Percentiles rank a stretch among this genome's conserved stretches.
These are phyloP conservation scores for Eremothecium cymbalariae DNA, from an alignment of 1,139 yeast species.

Conservation along the genomic window DNA sequence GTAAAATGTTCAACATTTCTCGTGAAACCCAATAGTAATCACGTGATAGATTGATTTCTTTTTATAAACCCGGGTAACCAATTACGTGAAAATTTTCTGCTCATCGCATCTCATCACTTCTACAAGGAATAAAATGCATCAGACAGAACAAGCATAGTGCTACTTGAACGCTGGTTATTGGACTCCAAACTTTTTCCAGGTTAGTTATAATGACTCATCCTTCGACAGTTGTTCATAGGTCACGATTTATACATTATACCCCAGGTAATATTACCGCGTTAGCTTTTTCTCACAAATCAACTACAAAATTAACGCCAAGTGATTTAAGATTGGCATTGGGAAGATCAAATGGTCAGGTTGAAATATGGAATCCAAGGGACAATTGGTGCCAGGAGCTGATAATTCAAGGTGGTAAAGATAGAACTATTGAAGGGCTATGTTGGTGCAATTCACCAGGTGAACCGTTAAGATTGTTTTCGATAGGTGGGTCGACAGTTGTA, in stretches of 20 bases:
- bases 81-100: too few relatives aligned
- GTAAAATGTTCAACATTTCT: too few relatives aligned
- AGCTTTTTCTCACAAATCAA: conserved; percentile 66
- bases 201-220: conserved; percentile 1
- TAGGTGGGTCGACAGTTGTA: conserved; percentile 85
- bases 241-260: conserved; percentile 83
- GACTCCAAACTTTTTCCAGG: too few relatives aligned
- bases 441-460: conserved; percentile 54
- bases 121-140: too few relatives aligned
- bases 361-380: conserved; percentile 85
- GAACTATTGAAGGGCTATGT: conserved; percentile 82
- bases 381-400: conserved; percentile 52
- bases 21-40: too few relatives aligned
- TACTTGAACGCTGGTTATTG: too few relatives aligned
- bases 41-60: too few relatives aligned
- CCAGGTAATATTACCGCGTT: conserved; percentile 81
- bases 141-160: too few relatives aligned
- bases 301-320: conserved; percentile 44
- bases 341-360: conserved; percentile 89
- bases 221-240: conserved; percentile 52
- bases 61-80: too few relatives aligned
- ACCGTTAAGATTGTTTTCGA: conserved; percentile 69
- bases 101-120: too few relatives aligned
- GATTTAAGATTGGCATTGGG: conserved; percentile 84
- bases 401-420: conserved; percentile 69